Evolutionary conservation across 1,284 basidiomycete genomes (phyloP).

Genomic region (Xerocomus minutiporus): DNA sequence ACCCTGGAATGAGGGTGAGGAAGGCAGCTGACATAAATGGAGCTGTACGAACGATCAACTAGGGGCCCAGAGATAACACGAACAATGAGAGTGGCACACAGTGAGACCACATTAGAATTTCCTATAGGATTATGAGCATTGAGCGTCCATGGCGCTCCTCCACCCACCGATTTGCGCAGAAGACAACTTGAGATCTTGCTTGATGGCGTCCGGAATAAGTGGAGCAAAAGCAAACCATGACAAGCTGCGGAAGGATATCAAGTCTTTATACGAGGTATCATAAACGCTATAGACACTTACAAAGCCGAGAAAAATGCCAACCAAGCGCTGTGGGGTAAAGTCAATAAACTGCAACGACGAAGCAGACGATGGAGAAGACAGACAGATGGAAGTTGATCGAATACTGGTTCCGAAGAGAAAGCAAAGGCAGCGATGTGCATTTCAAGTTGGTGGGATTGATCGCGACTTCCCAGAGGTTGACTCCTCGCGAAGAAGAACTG

Average conservation of each 20-base stretch:
- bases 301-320: slow-evolving; percentile 44
- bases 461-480: slow-evolving; percentile 18
- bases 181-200: slow-evolving; percentile 50
- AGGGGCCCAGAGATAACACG: slow-evolving; percentile 53
- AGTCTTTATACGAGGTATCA: slow-evolving; percentile 23
- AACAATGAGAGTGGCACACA: slow-evolving; percentile 53
- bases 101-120: slow-evolving; percentile 58
- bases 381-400: slow-evolving; percentile 49
- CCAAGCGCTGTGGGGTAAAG: slow-evolving; percentile 36
- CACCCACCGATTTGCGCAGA: slow-evolving; percentile 39
- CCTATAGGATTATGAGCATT: slow-evolving; percentile 21
- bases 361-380: slow-evolving; percentile 8
- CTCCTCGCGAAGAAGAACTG: background rate
- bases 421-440: slow-evolving; percentile 51
- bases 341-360: background rate
- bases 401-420: slow-evolving; percentile 52
- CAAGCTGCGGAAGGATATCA: slow-evolving; percentile 31
- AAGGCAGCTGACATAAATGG: background rate
- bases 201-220: slow-evolving; percentile 58
- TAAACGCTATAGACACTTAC: slow-evolving; percentile 15
- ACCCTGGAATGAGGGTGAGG: slow-evolving; percentile 27
- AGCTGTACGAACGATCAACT: slow-evolving; percentile 44
- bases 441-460: slow-evolving; percentile 55
- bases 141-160: background rate
- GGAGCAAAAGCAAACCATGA: slow-evolving; percentile 69